Base-by-base conservation (phyloP, 2,329 filamentous ascomycete species). In the Esteya vermicola region DNA sequence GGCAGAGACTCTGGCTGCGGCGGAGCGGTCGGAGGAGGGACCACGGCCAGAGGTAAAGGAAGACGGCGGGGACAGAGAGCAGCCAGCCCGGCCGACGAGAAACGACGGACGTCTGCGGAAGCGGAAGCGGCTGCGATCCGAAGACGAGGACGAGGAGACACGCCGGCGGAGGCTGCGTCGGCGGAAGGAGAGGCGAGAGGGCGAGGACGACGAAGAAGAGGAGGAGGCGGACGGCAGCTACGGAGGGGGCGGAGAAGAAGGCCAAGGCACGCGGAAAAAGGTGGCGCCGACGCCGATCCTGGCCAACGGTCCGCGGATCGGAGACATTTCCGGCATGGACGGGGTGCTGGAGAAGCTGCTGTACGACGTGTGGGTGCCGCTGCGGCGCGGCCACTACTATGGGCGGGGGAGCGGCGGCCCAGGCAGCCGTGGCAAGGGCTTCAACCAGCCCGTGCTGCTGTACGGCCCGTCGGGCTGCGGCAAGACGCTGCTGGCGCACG, bases 401-500 rank as follows among this genome's bases (percentile, higher is more conserved):
- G n/a, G n/a, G n/a, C n/a, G n/a, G n/a, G n/a, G n/a, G n/a, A n/a
- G n/a, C n/a, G n/a, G n/a, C n/a, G n/a, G n/a, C n/a, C n/a, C 50
- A 61, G 71, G 27, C 63, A 68, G 16, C 73, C 75, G 26, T 75
- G 78, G 21, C 70, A 84, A 33, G 76, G 81, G 27, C n/a, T 76
- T 81, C 31, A 77, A 80, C 27, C 74, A 80, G 35, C 82, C 83
- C 44, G 78, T 93, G 14, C 61, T 93, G 20, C 67, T 93, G 6
- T 81, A 93, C 57, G 85, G 85, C 0, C 85, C 85, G 1, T 84
- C 85, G 3, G 85, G 85, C 21, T 91, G 85, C 52, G 85, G 85
- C 49, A 93, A 93, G 58, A 93, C 85, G 0, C 79, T 84, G 65
- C 76, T 93, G 43, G 81, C 82, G 9, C 78, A 85, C 55, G 84